Evolutionary conservation across 306 rosid species (phyloP).

Genomic region (Glycine latifolia): DNA sequence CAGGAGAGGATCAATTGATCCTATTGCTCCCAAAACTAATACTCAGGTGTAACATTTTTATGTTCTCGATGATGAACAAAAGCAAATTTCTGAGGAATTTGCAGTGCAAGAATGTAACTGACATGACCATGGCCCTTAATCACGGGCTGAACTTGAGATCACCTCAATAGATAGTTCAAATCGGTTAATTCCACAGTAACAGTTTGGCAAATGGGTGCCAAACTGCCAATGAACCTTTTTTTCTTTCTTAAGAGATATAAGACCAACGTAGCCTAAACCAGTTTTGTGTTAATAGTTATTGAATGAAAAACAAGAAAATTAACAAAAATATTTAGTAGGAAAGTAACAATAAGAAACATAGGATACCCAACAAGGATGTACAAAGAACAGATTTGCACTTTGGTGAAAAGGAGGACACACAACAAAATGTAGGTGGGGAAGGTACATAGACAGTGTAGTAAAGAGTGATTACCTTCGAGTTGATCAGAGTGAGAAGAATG

Average conservation of each 20-base stretch:
- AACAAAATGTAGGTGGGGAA: constrained; percentile 1
- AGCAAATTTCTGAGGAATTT: too few species aligned
- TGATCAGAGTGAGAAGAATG: constrained; percentile 52
- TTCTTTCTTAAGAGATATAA: constrained; percentile 22
- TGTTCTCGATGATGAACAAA: too few species aligned
- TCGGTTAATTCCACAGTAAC: constrained; percentile 15
- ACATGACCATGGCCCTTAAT: neutral
- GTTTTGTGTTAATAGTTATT: neutral
- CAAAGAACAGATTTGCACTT: too few species aligned
- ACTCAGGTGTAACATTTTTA: too few species aligned
- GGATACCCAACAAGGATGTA: constrained; percentile 25
- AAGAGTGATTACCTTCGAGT: constrained; percentile 41
- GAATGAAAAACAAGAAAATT: neutral
- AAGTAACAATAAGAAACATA: constrained; percentile 13
- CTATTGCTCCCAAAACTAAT: too few species aligned
- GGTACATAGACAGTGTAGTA: neutral
- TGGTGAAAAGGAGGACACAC: neutral
- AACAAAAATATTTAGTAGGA: neutral
- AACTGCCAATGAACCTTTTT: constrained; percentile 3
- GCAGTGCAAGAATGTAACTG: too few species aligned
- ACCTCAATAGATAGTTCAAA: too few species aligned
- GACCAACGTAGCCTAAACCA: constrained; percentile 13
- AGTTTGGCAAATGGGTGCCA: neutral
- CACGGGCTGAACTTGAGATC: too few species aligned
- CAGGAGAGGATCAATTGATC: too few species aligned